Base-by-base conservation (phyloP, 108 stramenopile species). In the Aurantiochytrium sp. region DNA sequence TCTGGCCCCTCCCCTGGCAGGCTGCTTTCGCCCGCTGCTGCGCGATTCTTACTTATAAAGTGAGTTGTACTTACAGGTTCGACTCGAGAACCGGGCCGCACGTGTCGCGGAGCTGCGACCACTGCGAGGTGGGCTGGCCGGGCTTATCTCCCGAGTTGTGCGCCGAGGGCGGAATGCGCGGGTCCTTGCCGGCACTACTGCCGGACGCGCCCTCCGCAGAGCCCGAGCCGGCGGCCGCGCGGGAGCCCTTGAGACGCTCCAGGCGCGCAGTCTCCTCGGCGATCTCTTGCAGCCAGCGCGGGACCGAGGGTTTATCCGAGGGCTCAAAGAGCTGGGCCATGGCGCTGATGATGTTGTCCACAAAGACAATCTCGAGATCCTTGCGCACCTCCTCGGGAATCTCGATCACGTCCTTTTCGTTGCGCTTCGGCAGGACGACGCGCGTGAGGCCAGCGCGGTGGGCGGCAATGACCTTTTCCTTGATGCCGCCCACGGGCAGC, bases 391-490 rank as follows among this genome's bases (percentile, higher is more conserved):
- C 73, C 19, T 81, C 73, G 30, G 73, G 73, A 81, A 81, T 81
- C 45, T 81, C 73, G 36, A 97, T 97, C 86, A 93, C 98, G 73
- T 99, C 98, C 24, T 96, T 90, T 89, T 93, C 92, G 89, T 97
- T 97, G 42, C 96, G 96, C 52, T 88, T 87, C 2, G 98, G 98
- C 4, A 98, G 87, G 27, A 98, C 90, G 10, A 99, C 91, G n/a
- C 92, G 93, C 4, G 90, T 95, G 30, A 97, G 95, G 27, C 97
- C 97, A 8, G 98, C 96, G 87, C 97, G 93, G 55, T 97, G 89
- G 4, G 97, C 98, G 12, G 97, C 98, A 93, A 98, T 97, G 48
- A 95, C 95, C 92, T 99, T 99, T 90, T 99, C 98, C 91, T 98
- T 97, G 89, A 99, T 96, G 10, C 98, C 98, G 36, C 98, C 98